Base-by-base conservation (phyloP, 768 basidiomycete species). In the Piloderma croceum region DNA sequence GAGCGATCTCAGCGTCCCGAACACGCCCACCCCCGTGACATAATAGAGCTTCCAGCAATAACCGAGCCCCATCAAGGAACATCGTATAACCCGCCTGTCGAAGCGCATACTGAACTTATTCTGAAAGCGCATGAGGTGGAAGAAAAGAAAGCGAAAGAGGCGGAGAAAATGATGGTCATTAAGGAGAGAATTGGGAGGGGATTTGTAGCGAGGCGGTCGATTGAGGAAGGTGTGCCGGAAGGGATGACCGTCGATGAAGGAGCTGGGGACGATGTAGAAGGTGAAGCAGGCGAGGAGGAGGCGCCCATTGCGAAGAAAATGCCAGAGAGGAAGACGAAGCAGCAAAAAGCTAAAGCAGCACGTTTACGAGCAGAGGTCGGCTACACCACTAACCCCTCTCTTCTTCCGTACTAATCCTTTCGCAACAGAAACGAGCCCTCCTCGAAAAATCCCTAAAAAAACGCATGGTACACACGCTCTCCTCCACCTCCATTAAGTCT, bases 51-150 rank as follows among this genome's bases (percentile, higher is more conserved):
- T 0, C 77, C 83, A 1, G 83, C 88, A 1, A 74, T 90, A 1
- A 51, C 66, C 1, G 63, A 79, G 3, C 92, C 92, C 0, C 87
- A 88, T 48, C 78, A 77, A 23, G 92, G 92, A 15, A 75, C 83
- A 3, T 92, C 90, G 13, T 97, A 97, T 57, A 96, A 96, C 56
- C 92, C 92, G 0, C 78, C 80, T 0, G 77, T 74, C 1, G 69
- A 75, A 3, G 78, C 82, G 0, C 87, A 94, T 50, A 73, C 77
- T 36, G 77, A 78, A 36, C 74, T 94, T 4, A 56, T 97, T 17
- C 63, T 73, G 10, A 62, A 74, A 37, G 92, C 90, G 0, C 72
- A 79, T 38, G 72, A 77, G 44, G 58, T 71, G 11, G 92, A 92
- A 59, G 72, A 73, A 50, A 71, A 70, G 34, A 71, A 73, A 31